Percentiles rank a stretch among this genome's conserved stretches.
Evolutionary conservation across 1,139 yeast genomes (phyloP).

Genomic region (Debaryomyces nepalensis): DNA sequence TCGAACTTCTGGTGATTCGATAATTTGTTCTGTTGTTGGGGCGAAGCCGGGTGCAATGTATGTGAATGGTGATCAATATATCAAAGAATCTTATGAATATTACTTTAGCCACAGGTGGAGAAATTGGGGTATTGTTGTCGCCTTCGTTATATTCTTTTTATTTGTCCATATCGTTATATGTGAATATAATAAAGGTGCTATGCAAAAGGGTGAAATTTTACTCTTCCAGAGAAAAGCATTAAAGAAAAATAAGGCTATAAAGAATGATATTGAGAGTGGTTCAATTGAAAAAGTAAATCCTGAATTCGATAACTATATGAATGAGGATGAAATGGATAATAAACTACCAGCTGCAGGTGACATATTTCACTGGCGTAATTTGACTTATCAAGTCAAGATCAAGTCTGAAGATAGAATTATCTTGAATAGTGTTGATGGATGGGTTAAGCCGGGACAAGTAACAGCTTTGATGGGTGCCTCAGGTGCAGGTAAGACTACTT

Average conservation of each 20-base stretch:
- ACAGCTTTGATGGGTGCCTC: slow-evolving; percentile 75
- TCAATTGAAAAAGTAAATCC: slow-evolving; percentile 2
- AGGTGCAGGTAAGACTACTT: slow-evolving; percentile 88
- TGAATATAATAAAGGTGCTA: slow-evolving; percentile 71
- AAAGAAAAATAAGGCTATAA: slow-evolving; percentile 26
- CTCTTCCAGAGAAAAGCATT: slow-evolving; percentile 51
- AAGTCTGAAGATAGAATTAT: slow-evolving; percentile 66
- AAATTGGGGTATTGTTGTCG: slow-evolving; percentile 73
- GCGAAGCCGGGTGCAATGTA: slow-evolving; percentile 56
- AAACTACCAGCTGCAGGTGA: slow-evolving; percentile 28
- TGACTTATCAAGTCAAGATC: slow-evolving; percentile 72
- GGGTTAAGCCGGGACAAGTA: slow-evolving; percentile 67
- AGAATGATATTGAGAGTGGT: slow-evolving; percentile 10
- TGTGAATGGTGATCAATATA: slow-evolving; percentile 66
- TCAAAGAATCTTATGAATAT: slow-evolving; percentile 53
- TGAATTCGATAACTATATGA: slow-evolving; percentile 10
- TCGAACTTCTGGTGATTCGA: slow-evolving; percentile 26
- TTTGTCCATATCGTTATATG: slow-evolving; percentile 58
- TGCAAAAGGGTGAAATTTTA: slow-evolving; percentile 82
- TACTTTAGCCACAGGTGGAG: slow-evolving; percentile 73
- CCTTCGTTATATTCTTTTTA: slow-evolving; percentile 58
- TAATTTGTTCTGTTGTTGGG: slow-evolving; percentile 69
- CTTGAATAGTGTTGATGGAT: slow-evolving; percentile 73
- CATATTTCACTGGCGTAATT: slow-evolving; percentile 79
- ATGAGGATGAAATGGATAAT: slow-evolving; percentile 12